Conservation (phyloP, 2,329 filamentous ascomycete genomes). For the Colletotrichum navitas region DNA sequence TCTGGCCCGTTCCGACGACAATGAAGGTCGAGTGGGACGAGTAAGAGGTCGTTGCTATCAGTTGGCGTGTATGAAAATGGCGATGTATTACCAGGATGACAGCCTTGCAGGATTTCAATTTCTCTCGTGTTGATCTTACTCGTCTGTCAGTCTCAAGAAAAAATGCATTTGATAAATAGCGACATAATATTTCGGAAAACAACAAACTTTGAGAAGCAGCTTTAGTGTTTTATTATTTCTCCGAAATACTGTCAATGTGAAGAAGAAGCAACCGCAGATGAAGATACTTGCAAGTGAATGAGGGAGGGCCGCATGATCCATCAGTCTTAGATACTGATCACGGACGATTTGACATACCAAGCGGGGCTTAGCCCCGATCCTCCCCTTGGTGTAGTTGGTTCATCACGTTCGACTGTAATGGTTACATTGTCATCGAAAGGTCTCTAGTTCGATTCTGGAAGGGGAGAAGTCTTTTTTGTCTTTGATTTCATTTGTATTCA, state of each 20-base stretch:
- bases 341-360: no score
- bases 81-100: not conserved
- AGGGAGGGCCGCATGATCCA: no score
- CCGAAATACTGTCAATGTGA: not conserved
- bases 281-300: not conserved
- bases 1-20: slow-evolving; percentile 45
- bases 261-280: not conserved
- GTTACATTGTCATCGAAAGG: slow-evolving; percentile 39
- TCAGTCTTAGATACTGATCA: no score
- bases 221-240: not conserved
- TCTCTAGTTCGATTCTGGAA: slow-evolving; percentile 42
- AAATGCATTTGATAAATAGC: not conserved
- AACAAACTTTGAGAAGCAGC: accelerated
- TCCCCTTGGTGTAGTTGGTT: slow-evolving; percentile 43
- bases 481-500: not conserved
- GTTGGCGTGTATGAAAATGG: not conserved
- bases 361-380: slow-evolving; percentile 29
- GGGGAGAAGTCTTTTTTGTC: slow-evolving; percentile 35
- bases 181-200: not conserved
- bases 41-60: not conserved
- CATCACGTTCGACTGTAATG: slow-evolving; percentile 43
- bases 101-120: not conserved
- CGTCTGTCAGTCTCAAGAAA: not conserved
- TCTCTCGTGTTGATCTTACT: not conserved
- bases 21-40: slow-evolving; percentile 46